These are phyloP conservation scores for Neopestalotiopsis clavispora DNA, from an alignment of 2,329 filamentous ascomycete genomes.

Conservation along the genomic window DNA sequence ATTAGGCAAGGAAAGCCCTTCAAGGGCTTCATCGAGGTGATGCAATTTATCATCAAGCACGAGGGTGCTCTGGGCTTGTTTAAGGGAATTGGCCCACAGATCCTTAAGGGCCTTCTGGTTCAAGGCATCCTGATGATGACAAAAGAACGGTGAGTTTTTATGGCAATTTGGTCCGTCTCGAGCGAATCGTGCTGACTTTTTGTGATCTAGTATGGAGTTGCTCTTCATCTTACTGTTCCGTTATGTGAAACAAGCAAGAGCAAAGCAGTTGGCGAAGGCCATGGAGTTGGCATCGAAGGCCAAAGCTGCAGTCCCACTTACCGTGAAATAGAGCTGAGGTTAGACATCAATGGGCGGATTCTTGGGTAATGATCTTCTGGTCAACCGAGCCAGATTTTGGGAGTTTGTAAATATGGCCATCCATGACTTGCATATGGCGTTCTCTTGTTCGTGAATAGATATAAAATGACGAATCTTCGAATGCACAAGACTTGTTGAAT, in stretches of 20 bases:
- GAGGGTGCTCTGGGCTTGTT: conserved; percentile 87
- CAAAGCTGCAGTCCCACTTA: conserved; percentile 43
- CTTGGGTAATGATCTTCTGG: not conserved
- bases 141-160: conserved; percentile 77
- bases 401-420: not conserved
- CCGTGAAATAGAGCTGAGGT: conserved; percentile 42
- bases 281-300: conserved; percentile 68
- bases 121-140: conserved; percentile 99
- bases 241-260: conserved; percentile 74
- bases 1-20: conserved; percentile 87
- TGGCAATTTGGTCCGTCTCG: not conserved
- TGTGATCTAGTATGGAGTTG: conserved; percentile 76
- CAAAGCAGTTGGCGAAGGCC: conserved; percentile 71
- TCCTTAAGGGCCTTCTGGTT: conserved; percentile 89
- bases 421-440: not conserved
- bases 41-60: conserved; percentile 89
- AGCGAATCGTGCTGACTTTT: not conserved
- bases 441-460: not conserved
- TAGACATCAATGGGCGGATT: not conserved
- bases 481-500: not conserved
- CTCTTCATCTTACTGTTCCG: conserved; percentile 85
- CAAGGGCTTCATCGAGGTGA: conserved; percentile 91
- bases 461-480: not conserved
- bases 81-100: conserved; percentile 95
- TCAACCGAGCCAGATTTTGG: not conserved